A percentile compares a stretch with the other conserved stretches of the same genome.
These are phyloP conservation scores for Botrytis galanthina DNA, from an alignment of 2,329 filamentous ascomycete species.

Conservation along the genomic window DNA sequence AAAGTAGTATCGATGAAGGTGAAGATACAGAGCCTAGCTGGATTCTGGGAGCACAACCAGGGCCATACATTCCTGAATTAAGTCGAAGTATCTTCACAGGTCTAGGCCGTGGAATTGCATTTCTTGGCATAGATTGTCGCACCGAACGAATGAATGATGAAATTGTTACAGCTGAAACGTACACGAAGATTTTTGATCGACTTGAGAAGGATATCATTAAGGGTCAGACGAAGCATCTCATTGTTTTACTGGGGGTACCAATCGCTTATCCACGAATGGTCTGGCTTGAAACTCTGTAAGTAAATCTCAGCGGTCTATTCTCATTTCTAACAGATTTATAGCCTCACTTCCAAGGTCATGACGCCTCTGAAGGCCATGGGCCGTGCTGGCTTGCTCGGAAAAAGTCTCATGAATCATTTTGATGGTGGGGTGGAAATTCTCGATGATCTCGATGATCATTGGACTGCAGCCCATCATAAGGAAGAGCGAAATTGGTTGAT, in stretches of 20 bases:
- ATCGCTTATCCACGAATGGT: conserved; percentile 77
- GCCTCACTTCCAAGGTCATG: conserved; percentile 79
- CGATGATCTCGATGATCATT: conserved; percentile 92
- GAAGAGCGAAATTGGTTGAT: conserved; percentile 82
- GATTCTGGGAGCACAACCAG: conserved; percentile 75
- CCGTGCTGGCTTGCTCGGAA: conserved; percentile 74
- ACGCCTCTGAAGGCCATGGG: conserved; percentile 87
- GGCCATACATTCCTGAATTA: conserved; percentile 84
- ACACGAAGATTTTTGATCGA: conserved; percentile 82
- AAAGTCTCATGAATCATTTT: conserved; percentile 77
- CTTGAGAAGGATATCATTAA: conserved; percentile 78
- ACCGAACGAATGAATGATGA: conserved; percentile 86
- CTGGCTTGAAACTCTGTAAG: conserved; percentile 69
- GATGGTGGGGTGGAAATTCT: conserved; percentile 89
- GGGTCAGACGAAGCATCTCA: conserved; percentile 83
- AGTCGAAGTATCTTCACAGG: conserved; percentile 85
- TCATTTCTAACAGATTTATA: conserved; percentile 43
- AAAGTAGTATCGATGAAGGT: conserved; percentile 78
- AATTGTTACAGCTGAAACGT: conserved; percentile 76
- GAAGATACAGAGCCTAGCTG: conserved; percentile 86
- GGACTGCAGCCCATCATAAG: conserved; percentile 95
- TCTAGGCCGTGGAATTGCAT: conserved; percentile 73
- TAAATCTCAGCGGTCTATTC: conserved; percentile 23
- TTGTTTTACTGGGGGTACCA: conserved; percentile 82
- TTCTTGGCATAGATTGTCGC: conserved; percentile 85